Base-by-base conservation (phyloP, 2,329 filamentous ascomycete species). In the Parastagonospora avenae region DNA sequence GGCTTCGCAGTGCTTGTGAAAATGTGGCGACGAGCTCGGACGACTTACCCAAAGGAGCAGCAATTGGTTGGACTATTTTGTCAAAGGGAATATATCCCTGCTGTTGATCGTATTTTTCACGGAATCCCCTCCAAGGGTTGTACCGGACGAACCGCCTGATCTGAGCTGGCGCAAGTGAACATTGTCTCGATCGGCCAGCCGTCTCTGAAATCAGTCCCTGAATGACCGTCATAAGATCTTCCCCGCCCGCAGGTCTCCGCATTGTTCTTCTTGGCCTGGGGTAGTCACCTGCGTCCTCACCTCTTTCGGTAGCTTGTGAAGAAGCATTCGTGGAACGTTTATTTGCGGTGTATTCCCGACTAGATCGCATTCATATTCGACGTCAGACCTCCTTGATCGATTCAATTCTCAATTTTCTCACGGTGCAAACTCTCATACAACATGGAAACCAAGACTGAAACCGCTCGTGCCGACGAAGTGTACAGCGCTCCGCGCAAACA, bases 11-110 rank as follows among this genome's bases (percentile, higher is more conserved):
- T 45, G 46, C 43, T 50, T 43, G 42, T 48, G 48, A 54, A 54
- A 35, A 51, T 50, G 56, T 67, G 66, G 62, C 63, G 59, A 67
- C 62, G 62, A 66, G 65, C 46, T 70, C 70, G 71, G 71, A 52
- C 58, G 35, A 37, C 48, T 60, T 31, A 53, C 68, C 69, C 42
- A 19, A 66, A 64, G 33, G 41, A 64, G 68, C 57, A 60, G 58
- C 58, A 35, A 52, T 54, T 43, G 24, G 38, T 12, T 42, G 52
- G 44, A 49, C 48, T 63, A 61, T 69, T 47, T 57, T 55, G 51
- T 48, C 14, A 36, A 43, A 44, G 32, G 33, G 36, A 46, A 48
- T 35, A 14, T 24, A 33, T 52, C 50, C 54, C 60, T 60, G 55
- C 68, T 49, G 64, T 61, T 64, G 65, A 64, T 55, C 55, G 54